phyloP scores from a whole-genome alignment of 202 grass and related monocot genomes.

The Elaeis oleifera region DNA sequence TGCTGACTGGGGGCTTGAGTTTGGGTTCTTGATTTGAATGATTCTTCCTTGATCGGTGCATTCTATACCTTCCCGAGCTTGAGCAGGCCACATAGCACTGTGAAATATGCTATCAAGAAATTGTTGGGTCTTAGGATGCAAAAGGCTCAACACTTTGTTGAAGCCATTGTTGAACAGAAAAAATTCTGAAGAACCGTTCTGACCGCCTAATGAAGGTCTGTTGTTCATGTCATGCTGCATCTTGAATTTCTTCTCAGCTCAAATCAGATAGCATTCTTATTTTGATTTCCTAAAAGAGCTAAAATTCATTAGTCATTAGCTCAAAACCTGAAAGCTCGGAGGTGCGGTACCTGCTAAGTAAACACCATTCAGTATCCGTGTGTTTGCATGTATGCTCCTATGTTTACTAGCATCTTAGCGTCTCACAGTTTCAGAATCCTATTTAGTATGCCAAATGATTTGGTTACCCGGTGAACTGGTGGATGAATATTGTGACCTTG shows the following conservation, averaged over 20 bases:
- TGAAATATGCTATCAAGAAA: slow-evolving; percentile 79
- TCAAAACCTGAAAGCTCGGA: too few relatives aligned
- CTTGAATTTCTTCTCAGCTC: neutral
- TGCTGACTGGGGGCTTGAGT: slow-evolving; percentile 74
- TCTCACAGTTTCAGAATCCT: too few relatives aligned
- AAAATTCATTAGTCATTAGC: too few relatives aligned
- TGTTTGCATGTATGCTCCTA: too few relatives aligned
- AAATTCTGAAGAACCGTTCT: slow-evolving; percentile 41
- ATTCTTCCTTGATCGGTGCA: slow-evolving; percentile 50
- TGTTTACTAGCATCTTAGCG: too few relatives aligned
- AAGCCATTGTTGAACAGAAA: slow-evolving; percentile 54
- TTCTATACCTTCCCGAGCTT: slow-evolving; percentile 74
- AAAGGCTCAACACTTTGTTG: slow-evolving; percentile 41
- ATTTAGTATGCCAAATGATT: too few relatives aligned
- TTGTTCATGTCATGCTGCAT: neutral
- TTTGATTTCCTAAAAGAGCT: neutral
- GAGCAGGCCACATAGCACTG: slow-evolving; percentile 61
- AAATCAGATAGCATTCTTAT: neutral
- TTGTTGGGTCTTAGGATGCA: slow-evolving; percentile 63
- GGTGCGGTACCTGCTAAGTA: too few relatives aligned
- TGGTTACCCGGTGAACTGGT: too few relatives aligned
- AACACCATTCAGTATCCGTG: too few relatives aligned
- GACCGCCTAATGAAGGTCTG: slow-evolving; percentile 50
- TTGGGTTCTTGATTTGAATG: slow-evolving; percentile 73
- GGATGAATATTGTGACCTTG: too few relatives aligned